Percentiles rank a stretch among this genome's conserved stretches.
Conservation (phyloP, 768 basidiomycete genomes). For the Baorangia bicolor region DNA sequence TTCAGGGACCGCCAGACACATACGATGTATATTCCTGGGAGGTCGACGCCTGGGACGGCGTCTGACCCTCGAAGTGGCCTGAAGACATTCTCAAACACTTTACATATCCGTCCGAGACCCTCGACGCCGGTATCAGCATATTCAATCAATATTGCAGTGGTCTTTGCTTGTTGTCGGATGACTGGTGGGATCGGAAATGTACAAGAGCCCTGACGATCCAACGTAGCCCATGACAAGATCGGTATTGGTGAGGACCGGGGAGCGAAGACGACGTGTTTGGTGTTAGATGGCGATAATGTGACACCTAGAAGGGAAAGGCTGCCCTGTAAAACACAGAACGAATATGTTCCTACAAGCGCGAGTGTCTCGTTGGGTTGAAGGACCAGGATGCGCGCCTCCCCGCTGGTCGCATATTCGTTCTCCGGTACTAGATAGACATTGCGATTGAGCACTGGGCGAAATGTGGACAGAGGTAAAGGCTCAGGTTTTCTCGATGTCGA, state of each 20-base stretch:
- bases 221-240: conserved; percentile 35
- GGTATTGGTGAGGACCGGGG: conserved; percentile 81
- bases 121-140: conserved; percentile 61
- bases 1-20: conserved; percentile 11
- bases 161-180: conserved; percentile 12
- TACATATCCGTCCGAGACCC: conserved; percentile 61
- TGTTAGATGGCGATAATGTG: conserved; percentile 40
- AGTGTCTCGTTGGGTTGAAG: conserved; percentile 52
- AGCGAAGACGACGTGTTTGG: conserved; percentile 60
- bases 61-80: conserved; percentile 40
- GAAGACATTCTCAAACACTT: conserved; percentile 64
- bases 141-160: conserved; percentile 55
- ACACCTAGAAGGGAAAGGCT: conserved; percentile 59
- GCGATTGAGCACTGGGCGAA: conserved; percentile 41
- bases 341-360: conserved; percentile 67
- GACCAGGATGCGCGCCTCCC: conserved; percentile 39
- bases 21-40: conserved; percentile 53
- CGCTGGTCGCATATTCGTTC: neutral
- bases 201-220: conserved; percentile 13
- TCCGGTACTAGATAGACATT: conserved; percentile 32
- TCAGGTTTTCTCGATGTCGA: conserved; percentile 12
- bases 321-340: conserved; percentile 61
- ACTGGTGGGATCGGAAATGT: conserved; percentile 11
- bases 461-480: conserved; percentile 45
- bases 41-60: conserved; percentile 37